A percentile compares a stretch with the other conserved stretches of the same genome.
Conservation (phyloP, 2,329 filamentous ascomycete genomes). For the Claviceps arundinis region DNA sequence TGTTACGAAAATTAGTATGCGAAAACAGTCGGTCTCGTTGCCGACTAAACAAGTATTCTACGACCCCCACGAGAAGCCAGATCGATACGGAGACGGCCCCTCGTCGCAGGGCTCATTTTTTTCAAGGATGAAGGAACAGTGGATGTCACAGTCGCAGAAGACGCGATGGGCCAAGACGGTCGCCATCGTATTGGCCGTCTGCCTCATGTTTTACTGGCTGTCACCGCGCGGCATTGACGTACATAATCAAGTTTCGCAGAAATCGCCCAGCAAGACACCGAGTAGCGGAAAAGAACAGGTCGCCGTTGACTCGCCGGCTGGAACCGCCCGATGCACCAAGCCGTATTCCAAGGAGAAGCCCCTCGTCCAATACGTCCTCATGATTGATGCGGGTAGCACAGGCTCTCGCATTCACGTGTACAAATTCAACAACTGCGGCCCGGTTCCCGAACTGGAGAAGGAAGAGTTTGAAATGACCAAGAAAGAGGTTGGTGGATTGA, state of each 20-base stretch:
- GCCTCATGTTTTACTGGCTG: constrained; percentile 51
- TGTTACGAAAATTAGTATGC: constrained; percentile 31
- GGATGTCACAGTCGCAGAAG: constrained; percentile 51
- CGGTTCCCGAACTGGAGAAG: constrained; percentile 84
- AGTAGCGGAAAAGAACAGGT: constrained; percentile 31
- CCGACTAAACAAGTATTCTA: constrained; percentile 44
- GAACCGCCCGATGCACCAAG: constrained; percentile 64
- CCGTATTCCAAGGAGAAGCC: constrained; percentile 82
- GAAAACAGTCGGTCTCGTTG: constrained; percentile 51
- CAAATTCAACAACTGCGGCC: constrained; percentile 96
- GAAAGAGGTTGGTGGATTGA: constrained; percentile 72
- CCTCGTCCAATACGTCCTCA: constrained; percentile 91
- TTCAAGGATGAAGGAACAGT: constrained; percentile 42
- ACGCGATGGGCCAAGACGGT: constrained; percentile 53
- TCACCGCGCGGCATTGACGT: constrained; percentile 45
- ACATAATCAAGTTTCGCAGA: constrained; percentile 24
- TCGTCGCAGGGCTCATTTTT: constrained; percentile 32
- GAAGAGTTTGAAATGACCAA: constrained; percentile 92
- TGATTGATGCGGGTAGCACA: constrained; percentile 97
- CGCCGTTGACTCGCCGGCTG: constrained; percentile 47
- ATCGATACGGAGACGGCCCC: constrained; percentile 41
- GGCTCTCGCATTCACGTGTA: constrained; percentile 97
- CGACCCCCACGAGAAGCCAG: constrained; percentile 54
- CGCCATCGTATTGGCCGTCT: constrained; percentile 44
- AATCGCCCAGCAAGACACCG: neutral